Evolutionary conservation across 768 basidiomycete genomes (phyloP), one percentile per base, ranked within the genome.

Genomic region (Rubroboletus pulcherrimus): DNA sequence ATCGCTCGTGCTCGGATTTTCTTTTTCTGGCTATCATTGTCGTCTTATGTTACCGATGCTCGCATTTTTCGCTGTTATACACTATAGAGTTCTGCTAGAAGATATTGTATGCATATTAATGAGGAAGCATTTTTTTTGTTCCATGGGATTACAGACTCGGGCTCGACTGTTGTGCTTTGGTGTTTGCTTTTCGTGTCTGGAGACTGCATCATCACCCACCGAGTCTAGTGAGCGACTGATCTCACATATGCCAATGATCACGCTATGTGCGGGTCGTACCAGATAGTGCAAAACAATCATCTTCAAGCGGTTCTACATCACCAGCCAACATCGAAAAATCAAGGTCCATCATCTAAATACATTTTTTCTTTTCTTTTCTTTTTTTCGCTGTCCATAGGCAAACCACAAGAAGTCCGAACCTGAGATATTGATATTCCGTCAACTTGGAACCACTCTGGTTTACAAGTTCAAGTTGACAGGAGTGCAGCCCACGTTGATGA

Each of bases 91-190:
- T 39, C 19, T 54, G 31, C 56, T 60, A 55, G 41, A 57, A 35
- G 24, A 26, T 52, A 65, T 17, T 50, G 58, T 57, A 63, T 57
- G 42, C 10, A 39, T 57, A 53, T 46, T 57, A 61, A 57, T 52
- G 26, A 47, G 12, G 15, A 35, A 24, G 21, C 3, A n/a, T 14
- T 35, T 39, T 38, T 8, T 5, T 42, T 39, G 46, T 44, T 24
- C 31, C 26, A 35, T 21, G 30, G 14, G 1, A 19, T 11, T 11
- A 24, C 24, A 24, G 15, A 43, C 14, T 56, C n/a, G 5, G 11
- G 19, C 24, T 33, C 11, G 14, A 31, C 17, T 24, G 31, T 14
- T n/a, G 42, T 33, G 1, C 29, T 15, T 30, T 26, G 21, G 34
- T 40, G 19, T 29, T 9, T 26, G 4, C 37, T 11, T 30, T 15